Base-by-base conservation (phyloP, 768 basidiomycete species). In the Suillus decipiens region DNA sequence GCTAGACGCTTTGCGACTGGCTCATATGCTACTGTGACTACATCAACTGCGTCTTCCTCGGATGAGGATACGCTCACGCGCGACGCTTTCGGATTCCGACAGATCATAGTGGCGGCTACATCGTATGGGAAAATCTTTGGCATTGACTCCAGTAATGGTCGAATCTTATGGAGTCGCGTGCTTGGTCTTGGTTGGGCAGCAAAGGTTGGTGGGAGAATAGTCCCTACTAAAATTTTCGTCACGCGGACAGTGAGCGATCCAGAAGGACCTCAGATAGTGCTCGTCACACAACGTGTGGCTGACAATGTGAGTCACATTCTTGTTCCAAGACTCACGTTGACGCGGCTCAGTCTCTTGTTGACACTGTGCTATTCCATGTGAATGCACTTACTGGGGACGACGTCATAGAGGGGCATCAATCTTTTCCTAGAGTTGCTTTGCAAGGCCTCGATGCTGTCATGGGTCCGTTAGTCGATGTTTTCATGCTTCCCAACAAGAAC, bases 61-160 rank as follows among this genome's bases (percentile, higher is more conserved):
- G 64, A 75, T 34, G 67, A 75, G 24, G 69, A 78, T 9, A 72
- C 76, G 0, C 78, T 89, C 0, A 77, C 80, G 63, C 86, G 92
- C 5, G 94, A 96, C 69, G 75, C 87, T 0, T 96, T 96, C 71
- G 95, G 94, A 0, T 93, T 97, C 76, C 82, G 89, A 42, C 93
- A 97, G 71, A 74, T 97, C 34, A 84, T 96, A 51, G 84, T 96
- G 5, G 82, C 80, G 7, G 90, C 87, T 0, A 93, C 91, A 3
- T 67, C 79, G 1, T 79, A 83, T 34, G 93, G 94, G 2, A 94
- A 93, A 69, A 67, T 95, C 0, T 94, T 87, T 69, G 95, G 88
- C 0, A 75, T 98, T 48, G 94, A 97, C 68, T 89, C 92, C 1
- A 84, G 86, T 11, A 90, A 81, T 50, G 95, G 95, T 0, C 78